Evolutionary conservation across 2,329 filamentous ascomycete genomes (phyloP).

Genomic region (Epichloe sibirici): DNA sequence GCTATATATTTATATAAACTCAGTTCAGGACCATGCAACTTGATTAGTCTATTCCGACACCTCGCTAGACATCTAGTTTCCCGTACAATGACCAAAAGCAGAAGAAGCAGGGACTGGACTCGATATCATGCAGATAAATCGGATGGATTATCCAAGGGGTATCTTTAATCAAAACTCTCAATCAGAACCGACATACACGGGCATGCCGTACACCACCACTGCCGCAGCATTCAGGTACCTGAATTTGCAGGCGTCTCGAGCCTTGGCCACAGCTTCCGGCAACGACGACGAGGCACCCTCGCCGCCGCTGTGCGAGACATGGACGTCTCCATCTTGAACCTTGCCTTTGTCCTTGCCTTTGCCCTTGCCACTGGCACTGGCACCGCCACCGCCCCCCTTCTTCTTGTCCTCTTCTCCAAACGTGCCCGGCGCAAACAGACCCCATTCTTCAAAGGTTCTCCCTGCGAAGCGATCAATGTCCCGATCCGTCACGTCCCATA

Average conservation of each 20-base stretch:
- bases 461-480: conserved; percentile 92
- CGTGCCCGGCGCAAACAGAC: conserved; percentile 45
- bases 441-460: conserved; percentile 74
- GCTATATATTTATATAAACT: too few species aligned
- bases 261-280: conserved; percentile 68
- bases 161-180: background rate
- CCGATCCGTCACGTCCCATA: conserved; percentile 97
- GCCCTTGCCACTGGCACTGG: background rate
- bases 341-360: background rate
- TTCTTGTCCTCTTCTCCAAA: conserved; percentile 24
- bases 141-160: background rate
- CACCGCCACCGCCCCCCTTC: conserved; percentile 11
- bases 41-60: too few species aligned
- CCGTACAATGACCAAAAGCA: too few species aligned
- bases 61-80: too few species aligned
- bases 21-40: too few species aligned
- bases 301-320: background rate
- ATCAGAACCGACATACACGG: conserved; percentile 57
- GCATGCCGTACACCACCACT: conserved; percentile 88
- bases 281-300: conserved; percentile 34
- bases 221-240: conserved; percentile 88
- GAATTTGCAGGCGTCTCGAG: conserved; percentile 70
- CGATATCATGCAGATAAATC: too few species aligned
- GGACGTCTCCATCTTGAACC: conserved; percentile 2
- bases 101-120: too few species aligned